Percentiles rank a stretch among this genome's conserved stretches.
Conservation (phyloP, 73 alveolate genomes). For the Paramecium bursaria region DNA sequence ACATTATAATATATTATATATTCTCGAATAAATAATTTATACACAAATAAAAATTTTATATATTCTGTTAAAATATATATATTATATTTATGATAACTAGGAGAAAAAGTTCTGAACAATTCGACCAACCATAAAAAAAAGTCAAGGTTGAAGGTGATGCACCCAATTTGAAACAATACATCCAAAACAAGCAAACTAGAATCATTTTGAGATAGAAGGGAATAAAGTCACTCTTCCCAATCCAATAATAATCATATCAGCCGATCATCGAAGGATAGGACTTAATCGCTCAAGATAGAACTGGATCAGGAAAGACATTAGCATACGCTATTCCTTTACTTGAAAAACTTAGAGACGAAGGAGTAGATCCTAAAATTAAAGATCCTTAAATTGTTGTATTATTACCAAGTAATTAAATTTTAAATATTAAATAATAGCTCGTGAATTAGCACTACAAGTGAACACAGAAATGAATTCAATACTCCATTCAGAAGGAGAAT, state of each 20-base stretch:
- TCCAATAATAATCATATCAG: constrained; percentile 83
- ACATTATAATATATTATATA: too few relatives aligned
- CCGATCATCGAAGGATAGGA: constrained; percentile 88
- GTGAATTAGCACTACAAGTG: constrained; percentile 86
- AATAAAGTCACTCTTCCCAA: constrained; percentile 83
- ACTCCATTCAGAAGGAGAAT: constrained; percentile 75
- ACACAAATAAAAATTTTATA: too few relatives aligned
- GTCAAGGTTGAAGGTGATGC: neutral
- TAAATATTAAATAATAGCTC: constrained; percentile 7
- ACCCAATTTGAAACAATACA: constrained; percentile 32
- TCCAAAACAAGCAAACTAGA: constrained; percentile 67
- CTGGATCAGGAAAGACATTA: constrained; percentile 97
- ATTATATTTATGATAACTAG: constrained; percentile 41
- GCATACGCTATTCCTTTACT: constrained; percentile 80
- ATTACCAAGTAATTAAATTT: neutral
- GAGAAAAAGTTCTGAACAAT: constrained; percentile 51
- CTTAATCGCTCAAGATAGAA: constrained; percentile 90
- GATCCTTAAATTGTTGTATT: constrained; percentile 37
- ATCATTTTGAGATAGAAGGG: constrained; percentile 71
- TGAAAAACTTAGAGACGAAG: constrained; percentile 84
- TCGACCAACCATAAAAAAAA: constrained; percentile 10
- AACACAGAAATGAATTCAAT: constrained; percentile 75
- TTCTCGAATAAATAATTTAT: too few relatives aligned
- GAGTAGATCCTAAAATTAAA: constrained; percentile 63
- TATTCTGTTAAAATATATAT: too few relatives aligned